Base-by-base conservation (phyloP, 257 asterid species). In the Salvia hispanica region DNA sequence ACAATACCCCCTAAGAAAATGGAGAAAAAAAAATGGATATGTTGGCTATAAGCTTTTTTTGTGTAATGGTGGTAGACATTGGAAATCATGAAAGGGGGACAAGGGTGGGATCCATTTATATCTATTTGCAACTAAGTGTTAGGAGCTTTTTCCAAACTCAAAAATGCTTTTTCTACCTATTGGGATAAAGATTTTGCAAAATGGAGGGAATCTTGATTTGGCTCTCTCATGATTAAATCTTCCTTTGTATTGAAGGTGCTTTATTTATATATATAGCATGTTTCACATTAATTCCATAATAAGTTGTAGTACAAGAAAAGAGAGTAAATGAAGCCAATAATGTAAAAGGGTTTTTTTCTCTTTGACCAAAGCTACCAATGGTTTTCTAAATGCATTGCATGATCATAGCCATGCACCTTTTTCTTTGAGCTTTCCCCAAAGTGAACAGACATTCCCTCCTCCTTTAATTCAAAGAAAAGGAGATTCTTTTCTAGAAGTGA, bases 391-490 rank as follows among this genome's bases (percentile, higher is more conserved):
- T 71, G 64, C 63, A 69, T 65, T 12, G 67, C 74, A 78, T 46
- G 58, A 83, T 80, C 80, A 83, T 78, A 1, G 51, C 56, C 44
- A 39, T 67, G 58, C 64, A 58, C 56, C 61, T 70, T 77, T 69
- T 70, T 58, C 15, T 64, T 3, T 31, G 77, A 69, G 84, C 84
- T 77, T 82, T 79, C 58, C 64, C 69, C 62, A 77, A 79, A 79
- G 80, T 72, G 62, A 58, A 66, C 46, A 65, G 75, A 82, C 79
- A 79, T 82, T 82, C 83, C 81, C 78, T 75, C 85, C 79, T 82
- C 85, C 79, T 82, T 78, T 78, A 75, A 80, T 80, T 80, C 77
- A 67, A 69, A 55, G 25, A 76, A 75, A 74, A 76, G 81, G 69
- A 77, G 85, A 75, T 80, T 73, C 66, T 75, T 73, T 78, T 13